Base-by-base conservation (phyloP, 129 eudicot species). In the Artemisia annua region DNA sequence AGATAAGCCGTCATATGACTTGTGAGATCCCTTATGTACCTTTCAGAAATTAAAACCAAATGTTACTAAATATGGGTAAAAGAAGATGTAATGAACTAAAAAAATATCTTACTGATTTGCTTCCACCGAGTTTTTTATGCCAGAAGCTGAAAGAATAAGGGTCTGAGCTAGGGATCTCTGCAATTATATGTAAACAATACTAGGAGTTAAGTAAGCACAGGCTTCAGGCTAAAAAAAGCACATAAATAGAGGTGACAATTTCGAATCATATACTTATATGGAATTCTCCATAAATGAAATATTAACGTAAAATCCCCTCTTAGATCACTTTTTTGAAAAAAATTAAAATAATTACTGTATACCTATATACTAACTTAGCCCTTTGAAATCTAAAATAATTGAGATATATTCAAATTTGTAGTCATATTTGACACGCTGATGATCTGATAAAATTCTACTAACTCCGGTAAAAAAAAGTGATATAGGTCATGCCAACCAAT, bases 141-240 rank as follows among this genome's bases (percentile, higher is more conserved):
- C 87, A 76, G 90, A 82, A 75, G 98, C 97, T 73, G 98, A 94
- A 75, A 90, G 83, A 75, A 84, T 79, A 74, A 94, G 96, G 55
- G 93, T 87, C 71, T 90, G 96, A 22, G 98, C 95, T 68, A 94
- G 96, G 24, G 97, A 87, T 39, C 98, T 91, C 98, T 94, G 97
- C 81, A 83, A 69, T 26, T 58, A 71, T 54, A 53, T 63, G 20
- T 62, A 13, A 77, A 63, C 14, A 1, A 61, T 61, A 77, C 57
- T 59, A 50, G 65, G 55, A 52, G 63, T 56, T 58, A 22, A 65
- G 46, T 15, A 48, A 10, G 57, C 48, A 65, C 66, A 16, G 24
- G 22, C 6, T 7, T 77, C n/a, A 61, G 58, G 24, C 71, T 60
- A 48, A 24, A 54, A 54, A 48, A 56, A 7, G 7, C 32, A 65